Evolutionary conservation across 768 basidiomycete genomes (phyloP).

Genomic region (Leccinum disarticulatum): DNA sequence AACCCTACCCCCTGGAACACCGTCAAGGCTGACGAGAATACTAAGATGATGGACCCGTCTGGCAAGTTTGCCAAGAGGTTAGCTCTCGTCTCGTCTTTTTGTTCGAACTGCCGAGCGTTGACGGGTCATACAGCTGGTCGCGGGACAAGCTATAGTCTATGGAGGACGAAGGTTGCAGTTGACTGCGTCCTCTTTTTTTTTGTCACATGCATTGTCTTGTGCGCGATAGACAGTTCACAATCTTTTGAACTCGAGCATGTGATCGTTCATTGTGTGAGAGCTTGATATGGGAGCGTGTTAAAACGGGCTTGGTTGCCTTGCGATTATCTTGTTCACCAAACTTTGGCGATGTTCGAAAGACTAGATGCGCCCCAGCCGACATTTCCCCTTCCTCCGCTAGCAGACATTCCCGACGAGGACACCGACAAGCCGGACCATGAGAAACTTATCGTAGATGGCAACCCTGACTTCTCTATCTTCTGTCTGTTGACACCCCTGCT

Average conservation of each 20-base stretch:
- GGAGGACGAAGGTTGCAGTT: neutral
- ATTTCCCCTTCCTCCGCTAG: conserved; percentile 39
- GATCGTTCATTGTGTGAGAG: neutral
- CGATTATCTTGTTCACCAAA: neutral
- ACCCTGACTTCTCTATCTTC: neutral
- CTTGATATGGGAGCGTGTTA: neutral
- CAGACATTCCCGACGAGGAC: conserved; percentile 41
- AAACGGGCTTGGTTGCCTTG: neutral
- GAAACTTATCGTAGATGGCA: conserved; percentile 34
- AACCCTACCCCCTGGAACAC: conserved; percentile 92
- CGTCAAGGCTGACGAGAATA: conserved; percentile 71
- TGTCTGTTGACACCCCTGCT: conserved; percentile 6
- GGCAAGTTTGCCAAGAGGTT: conserved; percentile 73
- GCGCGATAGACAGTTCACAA: conserved; percentile 17
- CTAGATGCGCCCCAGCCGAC: conserved; percentile 43
- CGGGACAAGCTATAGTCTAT: conserved; percentile 65
- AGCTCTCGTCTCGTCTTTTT: conserved; percentile 1
- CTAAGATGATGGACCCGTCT: conserved; percentile 67
- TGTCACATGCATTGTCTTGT: conserved; percentile 5
- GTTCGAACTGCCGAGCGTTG: neutral
- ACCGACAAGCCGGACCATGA: conserved; percentile 40
- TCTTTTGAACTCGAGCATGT: neutral
- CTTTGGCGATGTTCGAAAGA: conserved; percentile 38
- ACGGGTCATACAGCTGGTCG: conserved; percentile 54
- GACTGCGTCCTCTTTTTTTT: neutral